Evolutionary conservation across 2,329 filamentous ascomycete species (phyloP).

Genomic region (Phialophora chinensis): DNA sequence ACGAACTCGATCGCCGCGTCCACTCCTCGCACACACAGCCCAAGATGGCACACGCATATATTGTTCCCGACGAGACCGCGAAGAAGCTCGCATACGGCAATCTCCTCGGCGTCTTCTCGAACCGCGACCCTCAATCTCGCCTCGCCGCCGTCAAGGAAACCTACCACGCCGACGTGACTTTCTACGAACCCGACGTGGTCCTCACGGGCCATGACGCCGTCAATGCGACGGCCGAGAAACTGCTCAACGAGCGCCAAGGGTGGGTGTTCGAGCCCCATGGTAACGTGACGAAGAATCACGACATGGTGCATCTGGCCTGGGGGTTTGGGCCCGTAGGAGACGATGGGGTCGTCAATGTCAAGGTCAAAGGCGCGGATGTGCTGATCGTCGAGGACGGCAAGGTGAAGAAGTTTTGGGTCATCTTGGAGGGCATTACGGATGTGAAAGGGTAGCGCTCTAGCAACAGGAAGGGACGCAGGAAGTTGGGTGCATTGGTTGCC

Average conservation of each 20-base stretch:
- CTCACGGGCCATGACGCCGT: conserved; percentile 20
- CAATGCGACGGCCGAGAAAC: conserved; percentile 2
- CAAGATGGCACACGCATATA: neutral
- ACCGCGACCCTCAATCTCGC: conserved; percentile 16
- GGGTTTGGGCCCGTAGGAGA: conserved; percentile 19
- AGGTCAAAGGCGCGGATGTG: conserved; percentile 22
- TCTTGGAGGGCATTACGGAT: conserved; percentile 23
- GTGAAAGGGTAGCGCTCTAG: neutral
- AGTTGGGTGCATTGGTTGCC: neutral
- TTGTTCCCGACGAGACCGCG: conserved; percentile 6
- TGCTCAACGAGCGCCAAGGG: conserved; percentile 11
- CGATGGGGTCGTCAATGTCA: conserved; percentile 14
- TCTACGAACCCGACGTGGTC: conserved; percentile 21
- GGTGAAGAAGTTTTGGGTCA: conserved; percentile 23
- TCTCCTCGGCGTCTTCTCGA: conserved; percentile 20
- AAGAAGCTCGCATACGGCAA: conserved; percentile 19
- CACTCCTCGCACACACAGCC: too few species aligned
- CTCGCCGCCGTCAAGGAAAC: conserved; percentile 7
- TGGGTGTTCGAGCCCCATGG: conserved; percentile 23
- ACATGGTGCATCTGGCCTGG: conserved; percentile 23
- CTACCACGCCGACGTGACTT: conserved; percentile 19
- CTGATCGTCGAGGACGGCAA: conserved; percentile 18
- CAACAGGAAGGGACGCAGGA: too few species aligned
- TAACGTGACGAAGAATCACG: conserved; percentile 13
- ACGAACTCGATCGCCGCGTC: neutral